Evolutionary conservation across 2,329 filamentous ascomycete species (phyloP).

Genomic region (Botrytis aclada): DNA sequence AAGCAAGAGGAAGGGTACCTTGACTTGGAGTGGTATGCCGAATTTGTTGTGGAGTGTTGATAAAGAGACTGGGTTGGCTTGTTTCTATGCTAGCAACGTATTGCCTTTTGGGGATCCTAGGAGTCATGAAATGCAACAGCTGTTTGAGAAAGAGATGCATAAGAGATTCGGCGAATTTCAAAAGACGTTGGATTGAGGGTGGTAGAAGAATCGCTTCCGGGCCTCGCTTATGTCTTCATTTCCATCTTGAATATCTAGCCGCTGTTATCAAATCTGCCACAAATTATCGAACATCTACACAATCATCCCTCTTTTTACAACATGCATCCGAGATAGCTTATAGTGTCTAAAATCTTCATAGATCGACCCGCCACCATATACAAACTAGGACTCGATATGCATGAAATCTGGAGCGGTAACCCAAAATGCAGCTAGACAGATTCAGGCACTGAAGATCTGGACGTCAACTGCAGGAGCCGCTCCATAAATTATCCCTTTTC

Average conservation of each 20-base stretch:
- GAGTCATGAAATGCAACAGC: slow-evolving; percentile 39
- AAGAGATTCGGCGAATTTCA: neutral
- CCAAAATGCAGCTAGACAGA: too few species aligned
- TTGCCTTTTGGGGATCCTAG: slow-evolving; percentile 42
- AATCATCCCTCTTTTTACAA: fast-evolving
- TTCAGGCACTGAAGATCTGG: too few species aligned
- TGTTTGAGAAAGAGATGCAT: slow-evolving; percentile 46
- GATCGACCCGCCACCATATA: neutral
- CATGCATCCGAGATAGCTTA: neutral
- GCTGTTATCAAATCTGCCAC: neutral
- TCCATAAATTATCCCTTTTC: too few species aligned
- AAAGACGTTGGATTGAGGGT: neutral
- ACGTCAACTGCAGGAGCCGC: too few species aligned
- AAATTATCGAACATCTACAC: neutral
- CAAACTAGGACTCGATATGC: neutral
- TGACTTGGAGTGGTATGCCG: slow-evolving; percentile 46
- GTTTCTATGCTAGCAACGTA: slow-evolving; percentile 44
- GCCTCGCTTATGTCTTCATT: neutral
- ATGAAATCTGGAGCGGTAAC: too few species aligned
- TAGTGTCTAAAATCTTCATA: neutral
- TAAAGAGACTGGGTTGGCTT: slow-evolving; percentile 40
- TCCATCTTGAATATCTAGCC: neutral
- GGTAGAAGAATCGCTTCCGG: too few species aligned
- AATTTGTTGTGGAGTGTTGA: slow-evolving; percentile 48
- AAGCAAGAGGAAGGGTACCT: slow-evolving; percentile 40